Percentiles rank a stretch among this genome's conserved stretches.
phyloP scores from a whole-genome alignment of 352 stramenopile genomes.

The Albugo candida region DNA sequence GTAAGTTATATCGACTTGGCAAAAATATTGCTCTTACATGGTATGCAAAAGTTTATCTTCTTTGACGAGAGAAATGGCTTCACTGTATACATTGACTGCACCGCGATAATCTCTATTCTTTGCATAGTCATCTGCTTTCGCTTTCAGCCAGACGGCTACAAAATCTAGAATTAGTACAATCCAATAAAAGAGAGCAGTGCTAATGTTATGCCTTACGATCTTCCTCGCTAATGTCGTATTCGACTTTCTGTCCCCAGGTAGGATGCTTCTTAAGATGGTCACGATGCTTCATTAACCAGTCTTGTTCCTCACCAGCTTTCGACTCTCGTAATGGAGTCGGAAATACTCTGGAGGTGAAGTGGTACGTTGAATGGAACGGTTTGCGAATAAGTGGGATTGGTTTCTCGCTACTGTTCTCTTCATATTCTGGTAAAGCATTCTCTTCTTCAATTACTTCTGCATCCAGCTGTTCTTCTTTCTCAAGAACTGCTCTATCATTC shows the following conservation, averaged over 20 bases:
- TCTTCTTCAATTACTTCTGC: not conserved
- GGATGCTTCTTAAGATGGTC: constrained; percentile 60
- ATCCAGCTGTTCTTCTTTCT: constrained; percentile 1
- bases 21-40: not conserved
- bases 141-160: constrained; percentile 69
- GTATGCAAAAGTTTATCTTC: constrained; percentile 10
- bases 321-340: constrained; percentile 61
- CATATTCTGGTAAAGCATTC: not conserved
- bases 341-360: constrained; percentile 62
- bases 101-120: constrained; percentile 40
- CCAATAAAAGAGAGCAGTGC: not conserved
- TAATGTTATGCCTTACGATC: constrained; percentile 25
- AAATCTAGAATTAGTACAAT: not conserved
- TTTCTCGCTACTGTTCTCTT: not conserved
- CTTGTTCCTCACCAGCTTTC: constrained; percentile 59
- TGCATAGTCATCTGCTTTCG: constrained; percentile 72
- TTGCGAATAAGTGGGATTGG: constrained; percentile 26
- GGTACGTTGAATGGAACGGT: constrained; percentile 23
- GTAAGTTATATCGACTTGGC: constrained; percentile 1
- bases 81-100: constrained; percentile 45
- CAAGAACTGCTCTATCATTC: constrained; percentile 1
- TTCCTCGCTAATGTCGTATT: constrained; percentile 71
- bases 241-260: constrained; percentile 19
- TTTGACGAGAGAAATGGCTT: constrained; percentile 21
- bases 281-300: constrained; percentile 70